Percentiles rank a stretch among this genome's conserved stretches.
These are phyloP conservation scores for Cytospora leucostoma DNA, from an alignment of 2,329 filamentous ascomycete genomes.

Conservation along the genomic window DNA sequence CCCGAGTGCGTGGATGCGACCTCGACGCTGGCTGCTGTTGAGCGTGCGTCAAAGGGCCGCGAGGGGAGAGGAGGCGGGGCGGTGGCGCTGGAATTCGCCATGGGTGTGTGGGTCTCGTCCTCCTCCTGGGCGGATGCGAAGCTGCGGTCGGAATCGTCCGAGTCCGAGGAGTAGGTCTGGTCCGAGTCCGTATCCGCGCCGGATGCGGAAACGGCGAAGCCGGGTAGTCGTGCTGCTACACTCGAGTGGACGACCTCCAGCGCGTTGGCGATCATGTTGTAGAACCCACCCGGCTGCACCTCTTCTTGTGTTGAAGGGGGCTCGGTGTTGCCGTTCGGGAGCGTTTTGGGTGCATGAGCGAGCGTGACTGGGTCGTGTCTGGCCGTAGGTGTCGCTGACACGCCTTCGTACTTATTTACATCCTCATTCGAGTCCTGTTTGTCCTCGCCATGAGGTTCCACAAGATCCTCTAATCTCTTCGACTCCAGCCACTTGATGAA, in stretches of 20 bases:
- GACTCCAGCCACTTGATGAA: conserved; percentile 73
- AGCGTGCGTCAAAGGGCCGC: background rate
- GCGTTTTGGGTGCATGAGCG: conserved; percentile 23
- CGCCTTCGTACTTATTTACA: conserved; percentile 35
- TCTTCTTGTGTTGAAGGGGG: conserved; percentile 20
- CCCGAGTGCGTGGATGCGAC: conserved; percentile 35
- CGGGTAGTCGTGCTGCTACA: conserved; percentile 44
- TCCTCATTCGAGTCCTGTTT: conserved; percentile 29
- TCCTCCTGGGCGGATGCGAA: conserved; percentile 52
- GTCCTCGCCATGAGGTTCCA: conserved; percentile 30
- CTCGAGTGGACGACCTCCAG: conserved; percentile 53
- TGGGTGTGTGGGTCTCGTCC: conserved; percentile 34
- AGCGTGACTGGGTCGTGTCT: background rate
- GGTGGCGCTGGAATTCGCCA: background rate
- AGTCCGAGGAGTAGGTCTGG: conserved; percentile 40
- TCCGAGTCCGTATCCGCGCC: conserved; percentile 36
- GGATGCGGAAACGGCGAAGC: conserved; percentile 35
- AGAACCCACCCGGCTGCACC: conserved; percentile 49
- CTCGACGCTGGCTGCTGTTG: conserved; percentile 20
- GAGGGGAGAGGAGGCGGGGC: background rate
- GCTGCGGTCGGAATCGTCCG: conserved; percentile 47
- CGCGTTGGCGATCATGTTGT: conserved; percentile 57
- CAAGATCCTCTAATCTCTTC: conserved; percentile 41
- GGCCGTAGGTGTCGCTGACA: conserved; percentile 33
- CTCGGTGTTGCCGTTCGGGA: background rate